Evolutionary conservation across 2,329 filamentous ascomycete species (phyloP), one percentile per base, ranked within the genome.

Genomic region (Tolypocladium cylindrosporum): DNA sequence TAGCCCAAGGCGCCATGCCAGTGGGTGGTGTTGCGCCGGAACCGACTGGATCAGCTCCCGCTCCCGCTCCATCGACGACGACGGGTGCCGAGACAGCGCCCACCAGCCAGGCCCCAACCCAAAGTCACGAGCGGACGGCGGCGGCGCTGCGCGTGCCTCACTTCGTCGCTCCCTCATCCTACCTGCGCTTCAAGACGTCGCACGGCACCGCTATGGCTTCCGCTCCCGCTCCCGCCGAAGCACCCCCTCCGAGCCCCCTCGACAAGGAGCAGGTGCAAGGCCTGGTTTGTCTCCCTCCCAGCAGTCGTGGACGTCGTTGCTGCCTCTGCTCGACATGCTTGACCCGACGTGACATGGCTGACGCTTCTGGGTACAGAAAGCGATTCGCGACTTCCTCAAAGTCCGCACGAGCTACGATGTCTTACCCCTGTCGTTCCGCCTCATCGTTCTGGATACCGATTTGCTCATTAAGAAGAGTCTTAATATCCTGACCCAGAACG

Each of bases 341-440:
- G 48, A 31, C 41, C 24, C 13, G 48, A 48, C 43, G 40, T 57
- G 43, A 59, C 19, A 19, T 51, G 48, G 54, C 58, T 61, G 56
- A 61, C 61, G 31, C 34, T 62, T 53, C 62, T 64, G 41, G 61
- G 58, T 55, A 63, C 74, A 96, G 92, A 87, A 87, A 78, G 88
- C 89, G 62, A 92, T 97, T 67, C 89, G 94, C 74, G 90, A 96
- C 67, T 99, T 99, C 76, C 86, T 99, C 71, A 96, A 92, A 74
- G 88, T 95, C 66, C 88, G 94, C 69, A 97, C 91, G 41, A 97
- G 92, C 73, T 99, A 99, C 79, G 94, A 99, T 76, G 94, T 99
- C 64, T 82, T 99, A 54, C 94, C 94, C 21, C 84, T 99, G 61
- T 97, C 92, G 65, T 99, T 96, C 75, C 89, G 94, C 62, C 85